phyloP scores from a whole-genome alignment of 371 early-diverging fungal genomes.

The Batrachochytrium dendrobatidis region DNA sequence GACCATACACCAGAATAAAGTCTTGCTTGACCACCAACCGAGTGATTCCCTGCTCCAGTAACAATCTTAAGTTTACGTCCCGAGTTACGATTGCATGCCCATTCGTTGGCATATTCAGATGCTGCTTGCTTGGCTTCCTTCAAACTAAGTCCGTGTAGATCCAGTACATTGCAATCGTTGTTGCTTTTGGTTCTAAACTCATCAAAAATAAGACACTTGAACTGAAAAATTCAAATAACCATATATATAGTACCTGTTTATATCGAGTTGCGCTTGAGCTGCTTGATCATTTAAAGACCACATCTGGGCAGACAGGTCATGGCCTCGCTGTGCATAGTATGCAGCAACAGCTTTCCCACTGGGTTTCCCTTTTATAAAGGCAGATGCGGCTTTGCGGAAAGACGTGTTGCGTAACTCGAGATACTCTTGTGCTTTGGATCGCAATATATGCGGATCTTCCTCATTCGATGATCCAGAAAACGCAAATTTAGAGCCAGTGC shows the following conservation, averaged over 20 bases:
- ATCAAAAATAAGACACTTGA: no score
- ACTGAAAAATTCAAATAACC: background rate
- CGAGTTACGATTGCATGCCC: background rate
- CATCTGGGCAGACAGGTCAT: conserved; percentile 6
- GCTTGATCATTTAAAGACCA: conserved; percentile 8
- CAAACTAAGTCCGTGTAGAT: conserved; percentile 18
- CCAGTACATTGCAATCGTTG: conserved; percentile 11
- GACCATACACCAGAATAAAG: conserved; percentile 10
- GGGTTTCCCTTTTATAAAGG: conserved; percentile 12
- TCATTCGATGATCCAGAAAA: no score
- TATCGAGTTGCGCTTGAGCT: background rate
- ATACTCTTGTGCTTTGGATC: background rate
- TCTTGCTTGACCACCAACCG: conserved; percentile 6
- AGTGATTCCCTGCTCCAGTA: conserved; percentile 15
- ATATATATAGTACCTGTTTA: background rate
- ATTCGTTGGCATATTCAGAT: conserved; percentile 11
- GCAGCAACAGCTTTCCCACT: conserved; percentile 12
- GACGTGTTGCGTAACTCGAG: conserved; percentile 7
- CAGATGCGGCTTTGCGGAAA: conserved; percentile 11
- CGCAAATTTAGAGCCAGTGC: no score
- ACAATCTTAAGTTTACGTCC: conserved; percentile 12
- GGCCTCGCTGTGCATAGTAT: conserved; percentile 9
- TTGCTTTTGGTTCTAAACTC: background rate
- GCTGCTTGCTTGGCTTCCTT: conserved; percentile 10
- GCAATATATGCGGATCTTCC: no score